These are phyloP conservation scores for Microcyclosporella mali DNA, from an alignment of 2,329 filamentous ascomycete species.

Conservation along the genomic window DNA sequence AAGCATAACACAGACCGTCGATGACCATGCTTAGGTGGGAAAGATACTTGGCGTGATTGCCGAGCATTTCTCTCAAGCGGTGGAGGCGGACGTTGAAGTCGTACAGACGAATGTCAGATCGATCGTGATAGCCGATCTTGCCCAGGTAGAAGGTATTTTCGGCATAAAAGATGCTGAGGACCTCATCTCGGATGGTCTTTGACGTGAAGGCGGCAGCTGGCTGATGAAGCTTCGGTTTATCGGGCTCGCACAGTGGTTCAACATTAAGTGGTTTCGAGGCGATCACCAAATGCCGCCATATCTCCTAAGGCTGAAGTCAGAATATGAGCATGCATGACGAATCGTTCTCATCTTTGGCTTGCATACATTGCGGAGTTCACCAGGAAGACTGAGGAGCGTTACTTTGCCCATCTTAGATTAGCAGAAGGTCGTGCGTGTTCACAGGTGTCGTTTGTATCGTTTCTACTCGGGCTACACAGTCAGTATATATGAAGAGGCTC, in stretches of 20 bases:
- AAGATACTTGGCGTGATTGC: slow-evolving; percentile 7
- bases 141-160: slow-evolving; percentile 18
- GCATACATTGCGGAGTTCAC: slow-evolving; percentile 15
- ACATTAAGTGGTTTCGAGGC: slow-evolving; percentile 5
- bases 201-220: slow-evolving; percentile 14
- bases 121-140: slow-evolving; percentile 16
- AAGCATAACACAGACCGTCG: slow-evolving; percentile 17
- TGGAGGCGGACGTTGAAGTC: slow-evolving; percentile 15
- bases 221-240: slow-evolving; percentile 11
- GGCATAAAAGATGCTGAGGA: slow-evolving; percentile 18
- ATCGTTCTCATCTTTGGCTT: too few species aligned
- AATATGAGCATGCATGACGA: too few species aligned
- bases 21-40: slow-evolving; percentile 12
- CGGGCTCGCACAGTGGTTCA: slow-evolving; percentile 12
- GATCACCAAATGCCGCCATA: slow-evolving; percentile 13
- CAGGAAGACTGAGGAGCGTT: slow-evolving; percentile 8
- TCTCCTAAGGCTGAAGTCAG: background rate
- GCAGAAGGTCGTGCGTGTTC: background rate
- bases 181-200: slow-evolving; percentile 14
- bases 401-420: slow-evolving; percentile 5
- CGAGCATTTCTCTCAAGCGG: slow-evolving; percentile 12
- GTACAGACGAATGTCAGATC: slow-evolving; percentile 11
- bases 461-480: too few species aligned
- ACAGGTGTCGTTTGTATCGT: too few species aligned
- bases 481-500: too few species aligned